These are phyloP conservation scores for Zasmidium citrigriseum DNA, from an alignment of 2,329 filamentous ascomycete genomes.

Conservation along the genomic window DNA sequence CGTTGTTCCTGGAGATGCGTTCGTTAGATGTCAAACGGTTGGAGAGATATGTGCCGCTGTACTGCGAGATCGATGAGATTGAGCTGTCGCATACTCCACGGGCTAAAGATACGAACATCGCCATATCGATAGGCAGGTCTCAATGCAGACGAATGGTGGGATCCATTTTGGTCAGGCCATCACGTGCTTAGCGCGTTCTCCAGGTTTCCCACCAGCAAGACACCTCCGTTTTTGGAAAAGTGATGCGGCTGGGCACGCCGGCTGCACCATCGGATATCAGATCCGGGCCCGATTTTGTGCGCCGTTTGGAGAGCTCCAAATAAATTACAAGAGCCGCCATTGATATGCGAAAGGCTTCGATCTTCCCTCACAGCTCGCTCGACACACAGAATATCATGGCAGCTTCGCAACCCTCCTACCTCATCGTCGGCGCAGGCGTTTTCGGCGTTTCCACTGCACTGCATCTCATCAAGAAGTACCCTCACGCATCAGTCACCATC, in stretches of 20 bases:
- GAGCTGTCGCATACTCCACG: too few relatives aligned
- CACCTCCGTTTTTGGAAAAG: background rate
- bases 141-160: too few relatives aligned
- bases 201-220: background rate
- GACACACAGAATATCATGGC: constrained; percentile 3
- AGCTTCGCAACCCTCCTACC: constrained; percentile 24
- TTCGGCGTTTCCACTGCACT: constrained; percentile 64
- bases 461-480: constrained; percentile 40
- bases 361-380: background rate
- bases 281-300: background rate
- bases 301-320: background rate
- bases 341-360: too few relatives aligned
- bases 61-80: too few relatives aligned
- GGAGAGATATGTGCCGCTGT: too few relatives aligned
- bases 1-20: too few relatives aligned
- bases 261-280: background rate
- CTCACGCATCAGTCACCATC: constrained; percentile 42
- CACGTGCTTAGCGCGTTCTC: too few relatives aligned
- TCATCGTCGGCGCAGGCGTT: constrained; percentile 38
- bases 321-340: background rate
- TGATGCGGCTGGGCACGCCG: background rate
- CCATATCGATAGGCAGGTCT: too few relatives aligned
- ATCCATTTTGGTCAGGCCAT: too few relatives aligned
- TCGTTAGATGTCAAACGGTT: too few relatives aligned
- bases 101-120: too few relatives aligned